Base-by-base conservation (phyloP, 2,329 filamentous ascomycete genomes). In the Penicillium aurantiogriseum region DNA sequence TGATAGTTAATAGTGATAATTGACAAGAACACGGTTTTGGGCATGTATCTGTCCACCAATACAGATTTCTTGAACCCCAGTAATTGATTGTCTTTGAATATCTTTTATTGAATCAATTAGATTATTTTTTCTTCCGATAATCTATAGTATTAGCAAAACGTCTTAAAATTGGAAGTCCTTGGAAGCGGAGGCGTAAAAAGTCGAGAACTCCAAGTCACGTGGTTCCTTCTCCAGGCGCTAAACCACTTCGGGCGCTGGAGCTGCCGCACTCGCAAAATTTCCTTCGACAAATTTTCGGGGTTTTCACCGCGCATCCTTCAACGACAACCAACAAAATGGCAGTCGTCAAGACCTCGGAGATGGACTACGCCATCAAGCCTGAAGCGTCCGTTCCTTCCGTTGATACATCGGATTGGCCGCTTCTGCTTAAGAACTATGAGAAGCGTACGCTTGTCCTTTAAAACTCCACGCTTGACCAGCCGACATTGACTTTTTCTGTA, bases 381-480 rank as follows among this genome's bases (percentile, higher is more conserved):
- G 88, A 95, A 82, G 87, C 89, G 70, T 81, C 85, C 66, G 86
- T 88, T 70, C 90, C 92, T 66, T 81, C 86, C 59, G 82, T 95
- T 70, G 88, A 95, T 79, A 95, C 91, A 68, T 92, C 88, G 81
- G 85, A 87, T 76, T 97, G 92, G 91, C 94, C 94, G 70, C 83
- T 97, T 71, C 84, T 97, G 70, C 84, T 97, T 72, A 96, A 96
- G 83, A 96, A 97, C 81, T 97, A 95, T 80, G 90, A 92, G 78
- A 90, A 92, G 74, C 82, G 91, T 94, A 84, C 75, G 88, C 83
- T 67, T 59, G 61, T 73, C 58, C 61, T 54, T 54, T 35, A 53
- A 51, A 43, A 53, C 58, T 56, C 58, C 25, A 49, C 48, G 43
- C 25, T 46, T 52, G 56, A 56, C 54, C 36, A 47, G 54, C 54